These are phyloP conservation scores for Scheffersomyces ergatensis DNA, from an alignment of 805 yeast species.

Conservation along the genomic window DNA sequence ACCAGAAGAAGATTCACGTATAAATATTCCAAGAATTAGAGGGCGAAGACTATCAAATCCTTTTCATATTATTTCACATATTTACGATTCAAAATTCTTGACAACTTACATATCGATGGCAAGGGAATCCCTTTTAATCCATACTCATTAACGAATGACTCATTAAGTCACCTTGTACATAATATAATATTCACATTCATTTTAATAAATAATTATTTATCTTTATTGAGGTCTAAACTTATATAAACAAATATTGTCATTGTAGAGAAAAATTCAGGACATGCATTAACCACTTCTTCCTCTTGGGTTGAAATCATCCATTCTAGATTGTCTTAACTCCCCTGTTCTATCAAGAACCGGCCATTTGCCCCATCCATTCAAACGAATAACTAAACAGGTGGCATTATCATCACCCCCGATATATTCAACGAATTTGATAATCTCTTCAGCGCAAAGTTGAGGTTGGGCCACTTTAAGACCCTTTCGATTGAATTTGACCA, in stretches of 20 bases:
- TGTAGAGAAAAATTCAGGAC: no score
- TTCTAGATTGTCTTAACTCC: conserved; percentile 66
- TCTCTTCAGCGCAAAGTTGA: conserved; percentile 80
- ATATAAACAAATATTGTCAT: no score
- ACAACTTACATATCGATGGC: no score
- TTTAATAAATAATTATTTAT: no score
- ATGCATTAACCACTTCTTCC: conserved; percentile 7
- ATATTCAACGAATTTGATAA: conserved; percentile 77
- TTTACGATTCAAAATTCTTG: no score
- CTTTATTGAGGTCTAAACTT: no score
- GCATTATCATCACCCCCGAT: conserved; percentile 95
- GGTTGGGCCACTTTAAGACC: conserved; percentile 79
- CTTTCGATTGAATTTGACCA: conserved; percentile 57
- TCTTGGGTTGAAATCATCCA: conserved; percentile 44
- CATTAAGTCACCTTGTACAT: no score
- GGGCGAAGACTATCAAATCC: background rate
- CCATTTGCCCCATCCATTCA: conserved; percentile 96
- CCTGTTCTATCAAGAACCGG: conserved; percentile 83
- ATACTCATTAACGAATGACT: no score
- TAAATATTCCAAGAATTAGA: conserved; percentile 69
- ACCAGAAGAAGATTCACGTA: conserved; percentile 87
- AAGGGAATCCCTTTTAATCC: no score
- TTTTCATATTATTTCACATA: no score
- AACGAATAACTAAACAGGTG: conserved; percentile 78
- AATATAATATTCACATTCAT: no score